Percentiles rank a stretch among this genome's conserved stretches.
Conservation (phyloP, 331 rosid genomes). For the Cydonia oblonga region DNA sequence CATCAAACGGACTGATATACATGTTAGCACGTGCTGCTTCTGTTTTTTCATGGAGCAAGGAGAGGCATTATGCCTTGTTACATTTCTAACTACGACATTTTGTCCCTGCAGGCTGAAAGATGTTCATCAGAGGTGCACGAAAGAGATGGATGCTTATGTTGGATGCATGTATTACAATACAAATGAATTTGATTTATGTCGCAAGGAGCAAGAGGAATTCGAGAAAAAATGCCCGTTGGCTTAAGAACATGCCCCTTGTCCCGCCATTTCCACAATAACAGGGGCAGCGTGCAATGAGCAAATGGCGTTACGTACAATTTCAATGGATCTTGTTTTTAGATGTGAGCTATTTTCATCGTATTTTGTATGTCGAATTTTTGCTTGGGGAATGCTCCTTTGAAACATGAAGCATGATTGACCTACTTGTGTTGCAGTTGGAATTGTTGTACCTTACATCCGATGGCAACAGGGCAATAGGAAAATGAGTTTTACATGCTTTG, state of each 20-base stretch:
- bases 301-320: conserved; percentile 25
- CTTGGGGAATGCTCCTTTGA: conserved; percentile 4
- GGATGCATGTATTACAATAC: conserved; percentile 97
- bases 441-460: no score
- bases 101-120: conserved; percentile 67
- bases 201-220: conserved; percentile 82
- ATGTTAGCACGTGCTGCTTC: no score
- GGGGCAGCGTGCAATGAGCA: conserved; percentile 35
- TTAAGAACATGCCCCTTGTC: conserved; percentile 16
- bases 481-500: no score
- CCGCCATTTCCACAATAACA: conserved; percentile 26
- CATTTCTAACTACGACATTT: not conserved
- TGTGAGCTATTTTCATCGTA: not conserved
- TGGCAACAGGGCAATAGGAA: no score
- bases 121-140: conserved; percentile 85
- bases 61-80: not conserved
- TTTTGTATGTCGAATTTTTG: no score
- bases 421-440: not conserved
- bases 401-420: conserved; percentile 11
- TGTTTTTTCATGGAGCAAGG: not conserved
- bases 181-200: conserved; percentile 87
- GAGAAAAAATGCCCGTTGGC: conserved; percentile 73
- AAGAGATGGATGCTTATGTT: conserved; percentile 84
- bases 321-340: conserved; percentile 16
- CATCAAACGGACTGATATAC: not conserved